Conservation (phyloP, 2,329 filamentous ascomycete species). For the Hymenoscyphus linearis region DNA sequence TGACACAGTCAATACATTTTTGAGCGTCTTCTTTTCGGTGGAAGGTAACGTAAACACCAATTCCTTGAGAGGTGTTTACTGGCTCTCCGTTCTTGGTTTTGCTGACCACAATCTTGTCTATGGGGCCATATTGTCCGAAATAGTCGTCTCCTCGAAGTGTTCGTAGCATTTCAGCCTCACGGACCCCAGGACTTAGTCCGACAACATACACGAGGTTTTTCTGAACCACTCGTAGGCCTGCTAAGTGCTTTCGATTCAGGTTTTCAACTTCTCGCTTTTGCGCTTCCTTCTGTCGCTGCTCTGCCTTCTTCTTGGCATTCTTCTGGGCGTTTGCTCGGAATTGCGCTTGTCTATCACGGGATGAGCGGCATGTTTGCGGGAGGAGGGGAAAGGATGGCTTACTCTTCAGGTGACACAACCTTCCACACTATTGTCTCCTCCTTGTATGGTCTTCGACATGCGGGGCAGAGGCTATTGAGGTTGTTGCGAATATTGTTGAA, state of each 20-base stretch:
- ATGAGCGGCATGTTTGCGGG: slow-evolving; percentile 10
- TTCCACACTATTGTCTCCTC: slow-evolving; percentile 98
- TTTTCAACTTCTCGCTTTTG: slow-evolving; percentile 96
- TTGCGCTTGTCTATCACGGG: slow-evolving; percentile 55
- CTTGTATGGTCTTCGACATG: slow-evolving; percentile 90
- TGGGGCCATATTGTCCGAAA: slow-evolving; percentile 97
- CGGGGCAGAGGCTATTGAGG: slow-evolving; percentile 95
- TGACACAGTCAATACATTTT: slow-evolving; percentile 84
- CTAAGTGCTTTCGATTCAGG: slow-evolving; percentile 90
- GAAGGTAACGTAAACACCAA: slow-evolving; percentile 98
- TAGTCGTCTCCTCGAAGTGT: slow-evolving; percentile 88
- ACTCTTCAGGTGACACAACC: slow-evolving; percentile 92
- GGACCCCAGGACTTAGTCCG: slow-evolving; percentile 82
- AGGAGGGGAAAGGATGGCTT: slow-evolving; percentile 36
- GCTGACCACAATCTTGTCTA: slow-evolving; percentile 98
- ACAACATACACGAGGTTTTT: slow-evolving; percentile 99
- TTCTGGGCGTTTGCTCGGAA: slow-evolving; percentile 77
- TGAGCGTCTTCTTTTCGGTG: slow-evolving; percentile 85
- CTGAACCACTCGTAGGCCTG: slow-evolving; percentile 91
- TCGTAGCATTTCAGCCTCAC: slow-evolving; percentile 86
- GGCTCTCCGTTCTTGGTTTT: slow-evolving; percentile 68
- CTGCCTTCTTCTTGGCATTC: slow-evolving; percentile 87
- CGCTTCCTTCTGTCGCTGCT: slow-evolving; percentile 84
- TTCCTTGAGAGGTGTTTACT: slow-evolving; percentile 55
- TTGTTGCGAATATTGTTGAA: slow-evolving; percentile 99